Evolutionary conservation across 2,329 filamentous ascomycete species (phyloP).

Genomic region (Pseudovirgaria hyperparasitica): DNA sequence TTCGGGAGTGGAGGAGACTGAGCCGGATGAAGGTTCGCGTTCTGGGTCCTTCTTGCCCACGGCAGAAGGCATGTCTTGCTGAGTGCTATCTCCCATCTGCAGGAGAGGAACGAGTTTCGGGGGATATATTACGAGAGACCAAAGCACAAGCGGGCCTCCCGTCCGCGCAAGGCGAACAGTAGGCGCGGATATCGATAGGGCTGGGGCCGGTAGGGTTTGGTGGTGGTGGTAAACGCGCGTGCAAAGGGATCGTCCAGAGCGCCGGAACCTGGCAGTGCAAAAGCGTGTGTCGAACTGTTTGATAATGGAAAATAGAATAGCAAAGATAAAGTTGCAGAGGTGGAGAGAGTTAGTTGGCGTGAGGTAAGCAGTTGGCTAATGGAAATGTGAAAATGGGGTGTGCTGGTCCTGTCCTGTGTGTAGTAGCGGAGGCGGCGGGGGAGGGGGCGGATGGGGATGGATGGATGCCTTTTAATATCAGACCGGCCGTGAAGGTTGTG

Average conservation of each 20-base stretch:
- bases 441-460: slow-evolving; percentile 17
- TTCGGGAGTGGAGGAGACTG: slow-evolving; percentile 34
- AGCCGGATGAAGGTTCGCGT: slow-evolving; percentile 34
- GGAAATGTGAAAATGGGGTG: slow-evolving; percentile 23
- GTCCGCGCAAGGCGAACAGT: slow-evolving; percentile 18
- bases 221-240: slow-evolving; percentile 23
- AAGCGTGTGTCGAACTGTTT: slow-evolving; percentile 23
- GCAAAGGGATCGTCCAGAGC: slow-evolving; percentile 17
- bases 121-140: too few species aligned
- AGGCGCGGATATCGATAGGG: slow-evolving; percentile 18
- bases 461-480: too few species aligned
- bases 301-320: slow-evolving; percentile 32
- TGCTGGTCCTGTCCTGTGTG: background rate
- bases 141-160: slow-evolving; percentile 25
- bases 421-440: slow-evolving; percentile 5
- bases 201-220: slow-evolving; percentile 13
- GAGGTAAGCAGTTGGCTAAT: slow-evolving; percentile 38
- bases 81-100: slow-evolving; percentile 38
- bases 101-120: too few species aligned
- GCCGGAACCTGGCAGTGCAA: slow-evolving; percentile 19
- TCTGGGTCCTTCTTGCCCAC: slow-evolving; percentile 32
- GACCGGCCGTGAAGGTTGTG: too few species aligned
- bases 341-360: slow-evolving; percentile 26
- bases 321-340: slow-evolving; percentile 16
- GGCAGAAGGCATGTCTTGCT: slow-evolving; percentile 31